Evolutionary conservation across 1,284 basidiomycete genomes (phyloP).

Genomic region (Heterobasidion parviporum): DNA sequence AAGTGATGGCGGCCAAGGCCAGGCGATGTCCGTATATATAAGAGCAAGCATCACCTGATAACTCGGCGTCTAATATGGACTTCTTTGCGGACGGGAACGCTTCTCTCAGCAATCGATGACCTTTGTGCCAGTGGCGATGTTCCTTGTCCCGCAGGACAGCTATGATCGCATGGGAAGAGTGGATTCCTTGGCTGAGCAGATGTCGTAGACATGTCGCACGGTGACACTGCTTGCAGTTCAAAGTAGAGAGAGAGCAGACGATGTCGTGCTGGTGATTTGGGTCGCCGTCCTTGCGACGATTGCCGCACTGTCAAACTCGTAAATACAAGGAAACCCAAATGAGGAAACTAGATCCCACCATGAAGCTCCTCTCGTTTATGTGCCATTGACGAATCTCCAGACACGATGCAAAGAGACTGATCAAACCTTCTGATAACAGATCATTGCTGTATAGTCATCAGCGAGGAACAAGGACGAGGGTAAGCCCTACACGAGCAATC

Average conservation of each 20-base stretch:
- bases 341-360: background rate
- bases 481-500: background rate
- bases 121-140: conserved; percentile 33
- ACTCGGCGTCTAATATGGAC: conserved; percentile 24
- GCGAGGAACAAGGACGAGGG: too few relatives aligned
- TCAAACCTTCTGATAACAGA: conserved; percentile 6
- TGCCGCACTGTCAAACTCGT: background rate
- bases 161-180: conserved; percentile 44
- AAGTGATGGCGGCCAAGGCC: conserved; percentile 28
- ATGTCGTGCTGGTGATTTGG: background rate
- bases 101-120: conserved; percentile 22
- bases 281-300: background rate
- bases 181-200: conserved; percentile 35
- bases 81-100: conserved; percentile 1
- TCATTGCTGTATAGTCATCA: background rate
- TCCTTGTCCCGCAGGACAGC: conserved; percentile 19
- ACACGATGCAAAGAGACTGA: conserved; percentile 28
- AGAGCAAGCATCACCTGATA: conserved; percentile 24
- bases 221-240: conserved; percentile 45
- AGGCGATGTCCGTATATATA: conserved; percentile 22
- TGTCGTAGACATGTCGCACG: conserved; percentile 41
- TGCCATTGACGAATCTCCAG: conserved; percentile 19
- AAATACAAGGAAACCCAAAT: background rate
- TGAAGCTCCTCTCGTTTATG: background rate
- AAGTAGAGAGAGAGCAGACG: conserved; percentile 1